phyloP scores from a whole-genome alignment of 2,329 filamentous ascomycete genomes.

The Exserohilum rostratum region DNA sequence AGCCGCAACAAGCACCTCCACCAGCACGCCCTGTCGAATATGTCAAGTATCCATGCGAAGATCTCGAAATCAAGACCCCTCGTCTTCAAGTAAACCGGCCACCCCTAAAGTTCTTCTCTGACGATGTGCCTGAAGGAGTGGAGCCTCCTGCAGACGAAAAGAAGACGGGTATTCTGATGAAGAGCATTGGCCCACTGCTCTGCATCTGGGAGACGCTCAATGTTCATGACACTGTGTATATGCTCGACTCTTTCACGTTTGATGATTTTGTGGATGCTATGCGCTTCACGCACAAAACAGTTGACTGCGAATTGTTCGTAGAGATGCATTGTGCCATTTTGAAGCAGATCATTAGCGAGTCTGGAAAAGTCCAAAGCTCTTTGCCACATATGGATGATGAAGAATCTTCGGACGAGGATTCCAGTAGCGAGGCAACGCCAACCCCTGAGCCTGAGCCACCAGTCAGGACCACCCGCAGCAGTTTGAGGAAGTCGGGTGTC shows the following conservation, averaged over 20 bases:
- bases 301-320: slow-evolving; percentile 81
- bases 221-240: slow-evolving; percentile 95
- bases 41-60: slow-evolving; percentile 95
- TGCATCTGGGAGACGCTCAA: slow-evolving; percentile 98
- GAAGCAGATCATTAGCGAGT: slow-evolving; percentile 80
- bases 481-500: slow-evolving; percentile 80
- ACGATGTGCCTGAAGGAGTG: slow-evolving; percentile 57
- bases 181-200: slow-evolving; percentile 81
- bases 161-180: slow-evolving; percentile 71
- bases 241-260: slow-evolving; percentile 95
- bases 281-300: slow-evolving; percentile 73
- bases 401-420: slow-evolving; percentile 56
- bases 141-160: slow-evolving; percentile 45
- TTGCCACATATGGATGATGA: slow-evolving; percentile 70
- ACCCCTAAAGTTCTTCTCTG: slow-evolving; percentile 76
- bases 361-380: slow-evolving; percentile 79
- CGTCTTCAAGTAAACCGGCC: slow-evolving; percentile 71
- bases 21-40: slow-evolving; percentile 52
- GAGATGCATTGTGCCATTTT: slow-evolving; percentile 92
- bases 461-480: slow-evolving; percentile 81
- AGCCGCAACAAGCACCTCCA: slow-evolving; percentile 62
- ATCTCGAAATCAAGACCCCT: slow-evolving; percentile 78
- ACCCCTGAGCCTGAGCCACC: slow-evolving; percentile 71
- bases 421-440: slow-evolving; percentile 59
- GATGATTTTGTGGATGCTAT: slow-evolving; percentile 94